These are phyloP conservation scores for Candida awuae DNA, from an alignment of 805 yeast species.

Conservation along the genomic window DNA sequence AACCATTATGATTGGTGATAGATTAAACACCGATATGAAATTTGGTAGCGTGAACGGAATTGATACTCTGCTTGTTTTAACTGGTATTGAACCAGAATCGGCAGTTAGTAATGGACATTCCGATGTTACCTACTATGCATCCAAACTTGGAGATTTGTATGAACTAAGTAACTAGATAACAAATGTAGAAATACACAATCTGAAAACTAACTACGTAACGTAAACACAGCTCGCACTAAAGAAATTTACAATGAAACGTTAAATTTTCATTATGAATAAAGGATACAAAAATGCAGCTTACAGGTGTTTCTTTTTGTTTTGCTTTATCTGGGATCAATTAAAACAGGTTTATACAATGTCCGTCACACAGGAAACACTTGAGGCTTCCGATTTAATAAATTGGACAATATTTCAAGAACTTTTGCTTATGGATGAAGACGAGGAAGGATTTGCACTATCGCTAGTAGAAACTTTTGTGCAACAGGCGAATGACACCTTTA, in stretches of 20 bases:
- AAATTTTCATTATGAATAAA: too few relatives aligned
- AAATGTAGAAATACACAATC: neutral
- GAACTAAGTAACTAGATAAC: slow-evolving; percentile 34
- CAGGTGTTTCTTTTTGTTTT: too few relatives aligned
- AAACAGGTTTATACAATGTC: slow-evolving; percentile 7
- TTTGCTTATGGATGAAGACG: slow-evolving; percentile 93
- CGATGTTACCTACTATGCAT: slow-evolving; percentile 59
- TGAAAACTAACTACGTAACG: neutral
- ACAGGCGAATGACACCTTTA: slow-evolving; percentile 77
- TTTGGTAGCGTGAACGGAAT: slow-evolving; percentile 86
- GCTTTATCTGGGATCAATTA: too few relatives aligned
- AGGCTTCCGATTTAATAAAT: slow-evolving; percentile 62
- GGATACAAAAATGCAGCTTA: too few relatives aligned
- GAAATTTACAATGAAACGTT: too few relatives aligned
- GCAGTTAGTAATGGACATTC: slow-evolving; percentile 38
- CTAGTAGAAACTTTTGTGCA: slow-evolving; percentile 79
- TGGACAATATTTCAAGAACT: slow-evolving; percentile 86
- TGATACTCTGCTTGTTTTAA: slow-evolving; percentile 78
- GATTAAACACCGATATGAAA: slow-evolving; percentile 89
- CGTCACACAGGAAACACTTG: slow-evolving; percentile 25
- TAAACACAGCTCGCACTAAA: too few relatives aligned
- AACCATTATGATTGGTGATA: slow-evolving; percentile 91
- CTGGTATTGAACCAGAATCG: slow-evolving; percentile 82
- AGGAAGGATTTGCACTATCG: slow-evolving; percentile 77
- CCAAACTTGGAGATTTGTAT: slow-evolving; percentile 68